Base-by-base conservation (phyloP, 768 basidiomycete species). In the Boletus rufocinnamomeus region DNA sequence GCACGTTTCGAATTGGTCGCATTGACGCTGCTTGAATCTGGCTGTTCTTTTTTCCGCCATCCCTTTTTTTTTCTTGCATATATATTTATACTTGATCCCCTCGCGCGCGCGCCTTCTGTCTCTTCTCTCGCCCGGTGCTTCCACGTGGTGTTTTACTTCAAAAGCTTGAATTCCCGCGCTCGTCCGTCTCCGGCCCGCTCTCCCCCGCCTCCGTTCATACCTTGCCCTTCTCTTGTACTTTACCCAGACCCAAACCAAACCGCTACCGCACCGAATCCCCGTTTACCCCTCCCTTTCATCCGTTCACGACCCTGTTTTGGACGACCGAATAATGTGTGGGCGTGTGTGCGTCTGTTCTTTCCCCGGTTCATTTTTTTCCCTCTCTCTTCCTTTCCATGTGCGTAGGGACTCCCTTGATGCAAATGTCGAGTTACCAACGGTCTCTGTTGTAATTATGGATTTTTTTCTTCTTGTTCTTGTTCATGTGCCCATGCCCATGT, bases 391-490 rank as follows among this genome's bases (percentile, higher is more conserved):
- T 30, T 49, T 63, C 54, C 56, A 50, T 56, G 61, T 65, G 46
- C 28, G 34, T 37, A 27, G 13, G 40, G 37, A 59, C 41, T 46
- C 16, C 47, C 19, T 45, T 50, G 52, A 63, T 57, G 47, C 35
- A 27, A 62, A 48, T 41, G 57, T 58, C 52, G 47, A 43, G 53
- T 60, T n/a, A 68, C 37, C 43, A 40, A 58, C 49, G 55, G 51
- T 52, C n/a, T 50, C 41, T 69, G 61, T 69, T 71, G 69, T 71
- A 69, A 62, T 58, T 30, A 53, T 57, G 59, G 37, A 56, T 59
- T 14, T 11, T 19, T 19, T 9, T n/a, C 11, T 28, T 10, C 19
- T 27, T 30, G 30, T 30, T 30, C 30, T 30, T 9, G 30, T 30
- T 30, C 35, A 32, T 46, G 16, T 23, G 21, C 14, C 6, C 14